These are phyloP conservation scores for Silene vulgaris DNA, from an alignment of 179 eudicot species.

Conservation along the genomic window DNA sequence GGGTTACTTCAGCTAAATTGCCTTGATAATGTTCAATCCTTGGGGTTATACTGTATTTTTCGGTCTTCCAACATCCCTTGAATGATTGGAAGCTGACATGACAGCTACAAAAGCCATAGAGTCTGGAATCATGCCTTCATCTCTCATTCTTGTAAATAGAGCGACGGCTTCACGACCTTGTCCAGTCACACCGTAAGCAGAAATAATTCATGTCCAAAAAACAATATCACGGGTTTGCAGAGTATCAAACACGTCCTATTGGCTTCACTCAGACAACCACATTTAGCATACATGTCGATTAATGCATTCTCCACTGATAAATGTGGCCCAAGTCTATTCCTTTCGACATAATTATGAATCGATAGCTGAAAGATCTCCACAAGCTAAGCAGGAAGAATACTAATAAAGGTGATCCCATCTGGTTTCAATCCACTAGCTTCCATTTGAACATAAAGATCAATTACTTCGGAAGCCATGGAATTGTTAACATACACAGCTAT, in stretches of 20 bases:
- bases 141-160: constrained; percentile 58
- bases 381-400: constrained; percentile 87
- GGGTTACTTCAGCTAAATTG: no score
- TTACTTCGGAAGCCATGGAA: constrained; percentile 53
- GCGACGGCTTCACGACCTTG: constrained; percentile 48
- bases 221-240: constrained; percentile 58
- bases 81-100: constrained; percentile 84
- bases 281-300: constrained; percentile 83
- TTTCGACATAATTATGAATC: constrained; percentile 50
- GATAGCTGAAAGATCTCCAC: constrained; percentile 74
- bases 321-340: constrained; percentile 50
- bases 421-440: constrained; percentile 49
- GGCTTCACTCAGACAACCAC: constrained; percentile 65
- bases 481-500: constrained; percentile 73
- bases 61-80: constrained; percentile 60
- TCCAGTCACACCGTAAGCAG: constrained; percentile 71
- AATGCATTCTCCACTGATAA: constrained; percentile 67
- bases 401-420: constrained; percentile 63
- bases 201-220: constrained; percentile 82
- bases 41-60: constrained; percentile 46
- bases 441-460: constrained; percentile 55
- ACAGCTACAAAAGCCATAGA: constrained; percentile 70
- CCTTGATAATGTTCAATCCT: constrained; percentile 45
- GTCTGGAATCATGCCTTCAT: constrained; percentile 51
- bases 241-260: constrained; percentile 55